Percentiles rank a stretch among this genome's conserved stretches.
Conservation (phyloP, 768 basidiomycete genomes). For the Trametes punicea region DNA sequence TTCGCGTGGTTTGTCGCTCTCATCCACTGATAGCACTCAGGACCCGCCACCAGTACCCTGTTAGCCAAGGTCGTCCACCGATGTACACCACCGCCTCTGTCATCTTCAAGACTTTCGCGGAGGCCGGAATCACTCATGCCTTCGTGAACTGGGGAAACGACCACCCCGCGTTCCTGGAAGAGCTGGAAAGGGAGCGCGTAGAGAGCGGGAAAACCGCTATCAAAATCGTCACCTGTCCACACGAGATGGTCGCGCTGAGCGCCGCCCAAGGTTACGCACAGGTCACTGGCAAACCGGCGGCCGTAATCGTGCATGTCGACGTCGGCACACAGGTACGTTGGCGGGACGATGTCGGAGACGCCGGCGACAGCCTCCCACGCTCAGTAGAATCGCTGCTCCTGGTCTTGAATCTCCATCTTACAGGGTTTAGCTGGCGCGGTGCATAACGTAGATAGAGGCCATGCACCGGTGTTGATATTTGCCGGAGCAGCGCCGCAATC, state of each 20-base stretch:
- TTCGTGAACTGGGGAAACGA: conserved; percentile 81
- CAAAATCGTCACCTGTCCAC: conserved; percentile 65
- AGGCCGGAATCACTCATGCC: conserved; percentile 61
- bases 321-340: conserved; percentile 59
- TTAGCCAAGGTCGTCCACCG: not conserved
- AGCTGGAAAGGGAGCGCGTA: conserved; percentile 54
- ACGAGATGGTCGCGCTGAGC: conserved; percentile 74
- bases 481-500: conserved; percentile 69
- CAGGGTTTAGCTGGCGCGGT: conserved; percentile 69
- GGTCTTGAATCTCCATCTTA: not conserved
- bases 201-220: conserved; percentile 38
- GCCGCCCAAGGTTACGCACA: conserved; percentile 73
- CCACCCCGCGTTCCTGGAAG: conserved; percentile 72
- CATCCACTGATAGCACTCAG: no score
- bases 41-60: not conserved
- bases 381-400: no score
- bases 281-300: conserved; percentile 61
- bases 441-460: conserved; percentile 64
- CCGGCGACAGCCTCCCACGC: no score
- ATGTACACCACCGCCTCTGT: conserved; percentile 57
- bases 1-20: no score
- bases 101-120: conserved; percentile 51
- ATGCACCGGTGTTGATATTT: conserved; percentile 68
- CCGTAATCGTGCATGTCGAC: conserved; percentile 73
- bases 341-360: no score